These are phyloP conservation scores for Metschnikowia drakensbergensis DNA, from an alignment of 805 yeast genomes.

Conservation along the genomic window DNA sequence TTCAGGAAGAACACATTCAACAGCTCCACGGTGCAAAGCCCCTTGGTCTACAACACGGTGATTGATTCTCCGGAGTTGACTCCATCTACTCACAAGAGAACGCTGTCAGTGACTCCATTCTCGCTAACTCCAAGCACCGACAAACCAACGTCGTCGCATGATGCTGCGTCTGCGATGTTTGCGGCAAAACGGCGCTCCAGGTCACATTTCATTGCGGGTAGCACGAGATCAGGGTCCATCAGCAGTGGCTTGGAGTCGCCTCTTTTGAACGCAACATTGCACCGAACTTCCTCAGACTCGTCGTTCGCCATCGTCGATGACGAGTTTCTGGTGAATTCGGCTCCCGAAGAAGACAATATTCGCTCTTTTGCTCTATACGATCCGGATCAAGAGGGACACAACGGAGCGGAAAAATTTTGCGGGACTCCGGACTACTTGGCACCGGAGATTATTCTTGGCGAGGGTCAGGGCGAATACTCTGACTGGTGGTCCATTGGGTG, in stretches of 20 bases:
- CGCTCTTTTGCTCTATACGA: constrained; percentile 63
- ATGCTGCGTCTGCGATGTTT: constrained; percentile 9
- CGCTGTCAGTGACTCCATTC: constrained; percentile 43
- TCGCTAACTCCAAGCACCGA: constrained; percentile 34
- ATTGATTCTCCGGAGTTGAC: constrained; percentile 16
- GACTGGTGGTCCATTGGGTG: constrained; percentile 99
- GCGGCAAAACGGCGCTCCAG: constrained; percentile 16
- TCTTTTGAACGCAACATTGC: constrained; percentile 42
- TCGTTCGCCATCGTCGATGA: constrained; percentile 56
- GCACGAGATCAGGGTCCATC: constrained; percentile 28
- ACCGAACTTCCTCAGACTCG: constrained; percentile 51
- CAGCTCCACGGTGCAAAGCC: constrained; percentile 21
- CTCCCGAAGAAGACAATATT: constrained; percentile 21
- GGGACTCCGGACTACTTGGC: constrained; percentile 98
- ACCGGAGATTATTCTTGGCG: constrained; percentile 89
- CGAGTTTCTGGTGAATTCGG: constrained; percentile 27
- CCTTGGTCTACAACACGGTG: constrained; percentile 18
- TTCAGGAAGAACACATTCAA: constrained; percentile 29
- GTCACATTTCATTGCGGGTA: constrained; percentile 16
- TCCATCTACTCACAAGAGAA: constrained; percentile 27
- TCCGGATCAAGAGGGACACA: constrained; percentile 47
- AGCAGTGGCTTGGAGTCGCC: constrained; percentile 49
- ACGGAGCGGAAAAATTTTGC: constrained; percentile 62
- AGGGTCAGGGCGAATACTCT: constrained; percentile 76
- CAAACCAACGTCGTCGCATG: constrained; percentile 10